These are phyloP conservation scores for Myxozyma monticola DNA, from an alignment of 805 yeast genomes.

Conservation along the genomic window DNA sequence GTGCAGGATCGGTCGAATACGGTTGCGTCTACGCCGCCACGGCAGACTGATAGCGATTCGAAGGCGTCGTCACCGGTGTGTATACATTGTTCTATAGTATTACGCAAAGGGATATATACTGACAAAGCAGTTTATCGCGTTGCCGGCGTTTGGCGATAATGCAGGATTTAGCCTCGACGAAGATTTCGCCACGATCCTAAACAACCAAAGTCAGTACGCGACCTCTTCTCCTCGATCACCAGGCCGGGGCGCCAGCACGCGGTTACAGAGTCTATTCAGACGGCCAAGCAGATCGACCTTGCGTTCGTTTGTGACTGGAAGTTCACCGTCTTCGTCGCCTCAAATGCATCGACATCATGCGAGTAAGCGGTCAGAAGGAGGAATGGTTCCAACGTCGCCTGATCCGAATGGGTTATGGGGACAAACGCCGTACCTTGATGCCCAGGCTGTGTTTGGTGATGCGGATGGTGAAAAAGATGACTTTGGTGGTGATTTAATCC, in stretches of 20 bases:
- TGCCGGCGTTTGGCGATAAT: conserved; percentile 3
- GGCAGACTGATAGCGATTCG: not conserved
- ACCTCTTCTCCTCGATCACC: conserved; percentile 14
- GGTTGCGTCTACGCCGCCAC: not conserved
- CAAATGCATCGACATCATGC: not conserved
- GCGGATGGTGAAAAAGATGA: too few species aligned
- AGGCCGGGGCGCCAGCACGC: conserved; percentile 14
- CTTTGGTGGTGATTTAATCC: not conserved
- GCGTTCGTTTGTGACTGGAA: conserved; percentile 10
- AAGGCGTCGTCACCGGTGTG: conserved; percentile 7
- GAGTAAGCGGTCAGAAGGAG: not conserved
- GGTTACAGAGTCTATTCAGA: conserved; percentile 15
- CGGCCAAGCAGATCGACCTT: conserved; percentile 18
- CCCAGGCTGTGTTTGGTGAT: too few species aligned
- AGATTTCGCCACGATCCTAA: conserved; percentile 29
- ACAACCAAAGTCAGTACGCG: conserved; percentile 10
- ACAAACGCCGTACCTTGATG: too few species aligned
- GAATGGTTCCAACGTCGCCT: not conserved
- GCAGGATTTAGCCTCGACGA: conserved; percentile 30
- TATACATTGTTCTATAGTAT: not conserved
- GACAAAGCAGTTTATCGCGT: conserved; percentile 1
- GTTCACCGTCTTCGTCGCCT: conserved; percentile 11
- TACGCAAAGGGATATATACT: not conserved
- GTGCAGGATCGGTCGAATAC: too few species aligned
- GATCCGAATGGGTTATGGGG: not conserved